phyloP scores from a whole-genome alignment of 2,329 filamentous ascomycete species.

The Blumeria graminis region DNA sequence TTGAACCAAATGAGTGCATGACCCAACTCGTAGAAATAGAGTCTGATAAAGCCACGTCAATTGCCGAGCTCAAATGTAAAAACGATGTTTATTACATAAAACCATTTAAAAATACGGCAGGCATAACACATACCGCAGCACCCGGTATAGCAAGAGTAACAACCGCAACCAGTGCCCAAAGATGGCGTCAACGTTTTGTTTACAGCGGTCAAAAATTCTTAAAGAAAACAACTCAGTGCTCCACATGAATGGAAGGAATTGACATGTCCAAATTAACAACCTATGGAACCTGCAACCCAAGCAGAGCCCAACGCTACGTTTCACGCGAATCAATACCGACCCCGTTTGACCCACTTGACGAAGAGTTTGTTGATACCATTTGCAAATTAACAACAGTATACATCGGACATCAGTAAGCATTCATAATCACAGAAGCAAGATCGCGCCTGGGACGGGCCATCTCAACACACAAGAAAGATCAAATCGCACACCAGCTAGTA shows the following conservation, averaged over 20 bases:
- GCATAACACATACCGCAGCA: too few relatives aligned
- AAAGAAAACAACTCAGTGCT: too few relatives aligned
- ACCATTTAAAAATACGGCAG: too few relatives aligned
- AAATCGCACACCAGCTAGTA: neutral
- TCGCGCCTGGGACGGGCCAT: neutral
- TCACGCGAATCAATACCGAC: neutral
- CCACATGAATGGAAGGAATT: neutral
- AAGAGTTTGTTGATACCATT: neutral
- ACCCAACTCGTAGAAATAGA: too few relatives aligned
- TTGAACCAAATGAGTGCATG: too few relatives aligned
- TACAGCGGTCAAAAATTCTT: too few relatives aligned
- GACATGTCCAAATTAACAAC: neutral
- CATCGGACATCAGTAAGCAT: neutral
- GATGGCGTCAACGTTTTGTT: too few relatives aligned
- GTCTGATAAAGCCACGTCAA: too few relatives aligned
- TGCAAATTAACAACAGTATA: neutral
- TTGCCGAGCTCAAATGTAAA: too few relatives aligned
- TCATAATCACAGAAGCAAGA: neutral
- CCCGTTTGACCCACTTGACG: neutral
- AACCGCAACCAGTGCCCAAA: too few relatives aligned
- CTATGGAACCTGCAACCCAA: neutral
- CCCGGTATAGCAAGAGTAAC: too few relatives aligned
- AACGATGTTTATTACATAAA: too few relatives aligned
- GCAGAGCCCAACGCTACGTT: neutral
- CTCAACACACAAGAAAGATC: neutral